A percentile compares a stretch with the other conserved stretches of the same genome.
Evolutionary conservation across 768 basidiomycete genomes (phyloP).

Genomic region (Mycena crocata): DNA sequence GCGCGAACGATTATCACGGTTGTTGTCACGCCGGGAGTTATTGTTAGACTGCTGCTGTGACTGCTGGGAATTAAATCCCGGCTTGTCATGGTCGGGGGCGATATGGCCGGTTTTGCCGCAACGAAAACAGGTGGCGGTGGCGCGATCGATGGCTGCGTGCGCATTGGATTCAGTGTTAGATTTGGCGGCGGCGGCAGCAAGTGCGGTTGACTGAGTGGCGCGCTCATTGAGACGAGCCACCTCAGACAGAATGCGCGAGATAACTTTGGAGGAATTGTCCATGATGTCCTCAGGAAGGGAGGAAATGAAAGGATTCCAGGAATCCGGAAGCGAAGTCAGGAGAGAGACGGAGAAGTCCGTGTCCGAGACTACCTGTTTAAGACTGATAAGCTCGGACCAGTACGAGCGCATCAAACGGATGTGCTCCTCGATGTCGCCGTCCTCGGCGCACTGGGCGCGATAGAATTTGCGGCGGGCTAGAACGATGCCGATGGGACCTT

Average conservation of each 20-base stretch:
- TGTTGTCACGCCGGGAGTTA: background rate
- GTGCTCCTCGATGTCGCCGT: conserved; percentile 41
- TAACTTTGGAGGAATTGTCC: conserved; percentile 14
- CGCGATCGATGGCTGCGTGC: too few relatives aligned
- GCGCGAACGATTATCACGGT: conserved; percentile 4
- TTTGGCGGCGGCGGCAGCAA: conserved; percentile 15
- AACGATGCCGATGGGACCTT: conserved; percentile 38
- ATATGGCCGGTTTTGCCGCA: too few relatives aligned
- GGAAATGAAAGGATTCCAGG: conserved; percentile 24
- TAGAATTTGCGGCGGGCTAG: conserved; percentile 35
- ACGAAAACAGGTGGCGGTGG: too few relatives aligned
- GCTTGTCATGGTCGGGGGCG: conserved; percentile 13
- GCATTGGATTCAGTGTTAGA: too few relatives aligned
- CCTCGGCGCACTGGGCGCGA: conserved; percentile 35
- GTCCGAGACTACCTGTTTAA: conserved; percentile 35
- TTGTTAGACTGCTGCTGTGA: too few relatives aligned
- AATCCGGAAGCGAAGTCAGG: too few relatives aligned
- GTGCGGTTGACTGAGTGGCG: conserved; percentile 5
- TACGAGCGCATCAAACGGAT: conserved; percentile 36
- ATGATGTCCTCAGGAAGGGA: conserved; percentile 22
- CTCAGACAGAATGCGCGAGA: too few relatives aligned
- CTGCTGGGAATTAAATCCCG: background rate
- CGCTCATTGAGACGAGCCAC: conserved; percentile 1
- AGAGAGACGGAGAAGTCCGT: conserved; percentile 39
- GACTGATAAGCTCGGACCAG: conserved; percentile 30